Percentiles rank a stretch among this genome's conserved stretches.
Conservation (phyloP, 345 rosid genomes). For the Crucihimalaya himalaica region DNA sequence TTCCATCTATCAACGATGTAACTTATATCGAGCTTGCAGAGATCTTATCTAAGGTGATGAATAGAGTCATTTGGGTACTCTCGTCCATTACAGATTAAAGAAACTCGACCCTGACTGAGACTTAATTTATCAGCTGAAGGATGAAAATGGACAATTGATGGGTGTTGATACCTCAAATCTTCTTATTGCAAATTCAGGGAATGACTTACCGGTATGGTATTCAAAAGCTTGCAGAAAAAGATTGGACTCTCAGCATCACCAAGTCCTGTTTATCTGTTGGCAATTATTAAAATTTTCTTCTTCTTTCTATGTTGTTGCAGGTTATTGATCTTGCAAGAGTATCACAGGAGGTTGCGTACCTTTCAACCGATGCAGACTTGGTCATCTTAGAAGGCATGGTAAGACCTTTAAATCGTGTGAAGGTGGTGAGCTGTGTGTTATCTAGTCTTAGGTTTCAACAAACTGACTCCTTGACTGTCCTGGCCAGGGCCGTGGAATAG, state of each 20-base stretch:
- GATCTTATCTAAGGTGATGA: constrained; percentile 75
- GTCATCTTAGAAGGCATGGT: constrained; percentile 99
- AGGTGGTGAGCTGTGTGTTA: neutral
- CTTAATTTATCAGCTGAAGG: constrained; percentile 68
- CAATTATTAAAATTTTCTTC: neutral
- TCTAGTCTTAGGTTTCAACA: constrained; percentile 25
- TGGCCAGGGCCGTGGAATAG: constrained; percentile 95
- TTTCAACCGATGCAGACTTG: constrained; percentile 83
- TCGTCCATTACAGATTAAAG: neutral
- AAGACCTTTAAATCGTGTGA: constrained; percentile 30
- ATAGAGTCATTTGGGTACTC: neutral
- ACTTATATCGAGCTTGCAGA: constrained; percentile 84
- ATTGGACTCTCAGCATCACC: neutral
- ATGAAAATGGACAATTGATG: constrained; percentile 69
- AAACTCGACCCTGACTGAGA: constrained; percentile 37
- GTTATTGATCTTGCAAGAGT: constrained; percentile 94
- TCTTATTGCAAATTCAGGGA: constrained; percentile 89
- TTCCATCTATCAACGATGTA: constrained; percentile 96
- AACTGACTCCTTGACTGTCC: constrained; percentile 26
- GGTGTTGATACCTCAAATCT: constrained; percentile 89
- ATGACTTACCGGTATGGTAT: constrained; percentile 88
- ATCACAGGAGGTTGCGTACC: constrained; percentile 86
- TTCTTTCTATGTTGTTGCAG: constrained; percentile 41
- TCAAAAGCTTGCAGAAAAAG: neutral
- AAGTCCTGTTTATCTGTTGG: neutral